A percentile compares a stretch with the other conserved stretches of the same genome.
Evolutionary conservation across 164 flowering plant genomes (phyloP).

Genomic region (Pachysandra terminalis): DNA sequence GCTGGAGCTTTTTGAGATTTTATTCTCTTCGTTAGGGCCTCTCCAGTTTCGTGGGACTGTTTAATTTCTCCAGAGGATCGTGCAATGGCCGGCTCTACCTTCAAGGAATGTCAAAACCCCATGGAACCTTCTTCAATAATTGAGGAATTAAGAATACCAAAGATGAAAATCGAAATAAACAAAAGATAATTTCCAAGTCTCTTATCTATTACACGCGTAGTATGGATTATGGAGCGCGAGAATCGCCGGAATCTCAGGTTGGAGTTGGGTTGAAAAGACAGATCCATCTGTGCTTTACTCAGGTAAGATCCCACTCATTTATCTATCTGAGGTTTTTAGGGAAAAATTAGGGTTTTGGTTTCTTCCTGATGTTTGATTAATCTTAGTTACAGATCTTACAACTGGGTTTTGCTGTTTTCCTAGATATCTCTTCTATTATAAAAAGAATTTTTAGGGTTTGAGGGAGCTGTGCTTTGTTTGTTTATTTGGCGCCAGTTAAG

Average conservation of each 20-base stretch:
- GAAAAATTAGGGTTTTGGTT: neutral
- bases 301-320: conserved; percentile 24
- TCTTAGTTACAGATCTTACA: conserved; percentile 17
- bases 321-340: neutral
- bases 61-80: conserved; percentile 18
- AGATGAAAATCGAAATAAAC: neutral
- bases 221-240: conserved; percentile 3
- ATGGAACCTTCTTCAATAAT: conserved; percentile 13
- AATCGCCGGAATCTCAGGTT: conserved; percentile 32
- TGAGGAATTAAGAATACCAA: neutral
- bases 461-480: neutral
- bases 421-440: neutral
- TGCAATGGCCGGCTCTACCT: conserved; percentile 37
- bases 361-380: neutral
- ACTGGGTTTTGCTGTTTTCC: conserved; percentile 14
- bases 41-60: conserved; percentile 1
- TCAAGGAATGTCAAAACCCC: conserved; percentile 1
- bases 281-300: conserved; percentile 16
- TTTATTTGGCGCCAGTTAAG: neutral
- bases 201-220: conserved; percentile 18
- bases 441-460: neutral
- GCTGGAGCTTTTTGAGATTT: conserved; percentile 1
- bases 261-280: conserved; percentile 17
- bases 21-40: neutral
- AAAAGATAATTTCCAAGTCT: neutral